These are phyloP conservation scores for Phialophora verrucosa DNA, from an alignment of 2,329 filamentous ascomycete genomes.

Conservation along the genomic window DNA sequence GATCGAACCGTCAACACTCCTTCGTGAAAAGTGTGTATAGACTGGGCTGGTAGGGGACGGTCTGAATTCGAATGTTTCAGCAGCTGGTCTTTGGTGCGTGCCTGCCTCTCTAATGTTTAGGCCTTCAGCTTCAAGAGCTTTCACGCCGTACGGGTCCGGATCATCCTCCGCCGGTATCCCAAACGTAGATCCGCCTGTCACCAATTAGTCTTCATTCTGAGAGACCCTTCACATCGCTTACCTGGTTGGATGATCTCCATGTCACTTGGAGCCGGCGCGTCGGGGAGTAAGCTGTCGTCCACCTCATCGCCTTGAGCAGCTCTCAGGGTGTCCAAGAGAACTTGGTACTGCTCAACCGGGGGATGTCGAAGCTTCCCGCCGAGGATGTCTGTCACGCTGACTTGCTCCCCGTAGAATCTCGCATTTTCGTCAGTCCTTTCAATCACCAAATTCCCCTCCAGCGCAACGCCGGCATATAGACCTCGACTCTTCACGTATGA, in stretches of 20 bases:
- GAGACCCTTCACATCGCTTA: conserved; percentile 52
- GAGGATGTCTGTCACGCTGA: conserved; percentile 68
- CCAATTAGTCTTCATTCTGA: conserved; percentile 23
- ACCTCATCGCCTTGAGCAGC: conserved; percentile 85
- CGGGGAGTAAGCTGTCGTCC: conserved; percentile 70
- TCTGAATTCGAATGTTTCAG: conserved; percentile 82
- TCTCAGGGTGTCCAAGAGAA: conserved; percentile 81
- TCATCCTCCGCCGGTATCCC: conserved; percentile 80
- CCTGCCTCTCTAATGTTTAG: conserved; percentile 91
- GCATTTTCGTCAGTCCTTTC: conserved; percentile 89
- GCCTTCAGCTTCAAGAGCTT: conserved; percentile 88
- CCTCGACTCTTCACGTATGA: conserved; percentile 89
- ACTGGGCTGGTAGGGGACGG: conserved; percentile 75
- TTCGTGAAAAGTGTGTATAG: conserved; percentile 63
- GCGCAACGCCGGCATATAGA: conserved; percentile 82
- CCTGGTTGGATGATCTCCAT: conserved; percentile 60
- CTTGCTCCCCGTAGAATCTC: conserved; percentile 75
- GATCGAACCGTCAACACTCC: conserved; percentile 75
- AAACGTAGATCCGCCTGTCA: conserved; percentile 60
- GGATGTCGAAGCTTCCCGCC: conserved; percentile 63
- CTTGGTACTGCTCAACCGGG: conserved; percentile 59
- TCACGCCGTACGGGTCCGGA: conserved; percentile 88
- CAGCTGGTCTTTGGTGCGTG: conserved; percentile 72
- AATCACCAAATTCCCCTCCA: conserved; percentile 85
- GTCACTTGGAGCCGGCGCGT: conserved; percentile 76